Base-by-base conservation (phyloP, 1,139 yeast species). In the Taphrina confusa region DNA sequence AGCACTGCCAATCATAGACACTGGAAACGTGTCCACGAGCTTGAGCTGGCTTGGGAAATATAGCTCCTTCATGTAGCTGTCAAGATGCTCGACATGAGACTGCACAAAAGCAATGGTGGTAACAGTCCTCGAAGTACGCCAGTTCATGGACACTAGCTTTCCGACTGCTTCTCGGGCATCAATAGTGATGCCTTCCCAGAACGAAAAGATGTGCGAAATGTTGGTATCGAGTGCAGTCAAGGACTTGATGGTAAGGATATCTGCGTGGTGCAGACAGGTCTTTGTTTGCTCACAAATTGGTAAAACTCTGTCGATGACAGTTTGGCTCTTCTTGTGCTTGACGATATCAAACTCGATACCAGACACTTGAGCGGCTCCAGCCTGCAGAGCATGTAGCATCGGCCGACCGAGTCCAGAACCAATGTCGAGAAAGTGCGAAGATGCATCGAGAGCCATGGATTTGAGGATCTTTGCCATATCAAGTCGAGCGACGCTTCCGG, bases 371-470 rank as follows among this genome's bases (percentile, higher is more conserved):
- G 52, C 52, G 12, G 52, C 39, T 8, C 52, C 52, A 16, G 11
- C 16, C 18, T 25, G 31, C 42, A 47, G 30, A 16, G 42, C 52
- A 25, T 47, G 52, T n/a, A 47, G 36, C 52, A 47, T 31, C 8
- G 52, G 52, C n/a, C 52, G 52, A 1, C 52, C 52, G 2, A 47
- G 42, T 11, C 52, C 52, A 8, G 52, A 47, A 2, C 52, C 52
- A 28, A 47, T 14, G 52, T 47, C 52, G 12, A 47, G 31, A 12
- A 47, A 47, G 22, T 33, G 42, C 31, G 52, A 33, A 2, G 6
- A 22, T 4, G 52, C 20, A 16, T 33, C 52, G 4, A 47, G 1
- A 6, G 31, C 30, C 39, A 47, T 33, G 4, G 42, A 27, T 4
- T 2, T 9, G 18, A 47, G 31, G 4, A 47, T 47, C 31, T 20